Evolutionary conservation across 345 rosid genomes (phyloP).

Genomic region (Pugionium cornutum): DNA sequence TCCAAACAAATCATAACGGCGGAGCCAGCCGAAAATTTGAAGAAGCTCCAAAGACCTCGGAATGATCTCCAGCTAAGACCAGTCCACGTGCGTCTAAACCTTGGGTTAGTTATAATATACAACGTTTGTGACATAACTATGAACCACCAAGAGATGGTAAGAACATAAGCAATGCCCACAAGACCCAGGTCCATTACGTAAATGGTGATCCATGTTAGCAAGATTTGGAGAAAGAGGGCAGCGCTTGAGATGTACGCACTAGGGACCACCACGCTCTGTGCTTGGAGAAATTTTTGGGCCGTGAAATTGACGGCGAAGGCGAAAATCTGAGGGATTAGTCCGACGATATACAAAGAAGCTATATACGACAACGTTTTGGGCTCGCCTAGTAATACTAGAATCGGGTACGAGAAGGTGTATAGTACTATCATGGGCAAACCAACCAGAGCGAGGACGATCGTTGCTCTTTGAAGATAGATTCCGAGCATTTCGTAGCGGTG

Average conservation of each 20-base stretch:
- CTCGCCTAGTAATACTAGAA: constrained; percentile 57
- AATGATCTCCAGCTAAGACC: constrained; percentile 61
- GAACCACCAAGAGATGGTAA: constrained; percentile 85
- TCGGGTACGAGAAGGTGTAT: constrained; percentile 56
- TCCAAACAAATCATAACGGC: constrained; percentile 91
- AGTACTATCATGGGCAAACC: constrained; percentile 55
- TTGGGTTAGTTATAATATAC: constrained; percentile 48
- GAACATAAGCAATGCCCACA: constrained; percentile 60
- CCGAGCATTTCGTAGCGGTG: constrained; percentile 63
- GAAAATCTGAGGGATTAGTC: constrained; percentile 70
- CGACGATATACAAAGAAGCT: constrained; percentile 58
- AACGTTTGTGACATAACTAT: constrained; percentile 59
- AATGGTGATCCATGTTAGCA: constrained; percentile 56
- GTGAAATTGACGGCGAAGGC: constrained; percentile 70
- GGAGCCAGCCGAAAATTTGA: constrained; percentile 65
- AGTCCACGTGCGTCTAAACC: constrained; percentile 62
- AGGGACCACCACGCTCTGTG: constrained; percentile 63
- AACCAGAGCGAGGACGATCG: constrained; percentile 53
- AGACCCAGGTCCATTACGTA: constrained; percentile 46
- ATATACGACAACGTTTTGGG: constrained; percentile 53
- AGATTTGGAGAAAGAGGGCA: constrained; percentile 47
- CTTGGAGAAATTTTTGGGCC: constrained; percentile 64
- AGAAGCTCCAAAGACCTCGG: constrained; percentile 62
- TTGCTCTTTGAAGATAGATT: constrained; percentile 73
- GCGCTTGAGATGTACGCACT: constrained; percentile 65